Evolutionary conservation across 345 rosid genomes (phyloP).

Genomic region (Eucalyptus regnans): DNA sequence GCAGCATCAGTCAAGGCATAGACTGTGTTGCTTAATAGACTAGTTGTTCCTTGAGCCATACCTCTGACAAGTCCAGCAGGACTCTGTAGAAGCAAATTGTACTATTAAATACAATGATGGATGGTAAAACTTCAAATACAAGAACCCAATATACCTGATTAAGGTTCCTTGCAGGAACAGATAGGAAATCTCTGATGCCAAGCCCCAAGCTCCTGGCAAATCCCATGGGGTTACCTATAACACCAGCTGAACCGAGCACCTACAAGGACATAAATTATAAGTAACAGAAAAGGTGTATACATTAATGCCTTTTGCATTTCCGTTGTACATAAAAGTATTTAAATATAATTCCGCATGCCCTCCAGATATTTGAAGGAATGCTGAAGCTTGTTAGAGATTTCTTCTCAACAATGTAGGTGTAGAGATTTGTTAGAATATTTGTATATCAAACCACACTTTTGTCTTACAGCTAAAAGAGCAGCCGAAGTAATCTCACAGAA

Average conservation of each 20-base stretch:
- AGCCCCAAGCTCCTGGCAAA: slow-evolving; percentile 84
- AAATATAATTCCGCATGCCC: background rate
- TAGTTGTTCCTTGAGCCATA: slow-evolving; percentile 88
- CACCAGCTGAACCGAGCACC: slow-evolving; percentile 98
- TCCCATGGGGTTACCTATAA: slow-evolving; percentile 95
- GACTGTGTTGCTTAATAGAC: slow-evolving; percentile 85
- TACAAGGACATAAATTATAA: slow-evolving; percentile 1
- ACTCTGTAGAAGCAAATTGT: slow-evolving; percentile 36
- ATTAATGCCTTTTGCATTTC: background rate
- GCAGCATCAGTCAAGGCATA: slow-evolving; percentile 95
- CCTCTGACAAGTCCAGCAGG: slow-evolving; percentile 82
- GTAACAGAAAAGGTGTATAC: background rate
- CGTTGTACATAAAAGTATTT: background rate
- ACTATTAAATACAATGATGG: background rate
- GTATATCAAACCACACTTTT: background rate
- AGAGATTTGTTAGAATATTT: background rate
- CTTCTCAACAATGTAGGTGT: background rate
- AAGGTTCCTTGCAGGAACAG: slow-evolving; percentile 73
- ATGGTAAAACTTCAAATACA: background rate
- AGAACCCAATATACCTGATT: slow-evolving; percentile 37
- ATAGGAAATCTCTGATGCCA: slow-evolving; percentile 84
- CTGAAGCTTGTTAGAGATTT: background rate
- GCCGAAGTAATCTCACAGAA: background rate
- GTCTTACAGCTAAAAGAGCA: background rate
- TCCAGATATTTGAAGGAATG: background rate